Conservation (phyloP, 2,329 filamentous ascomycete species). For the Talaromyces piceae region DNA sequence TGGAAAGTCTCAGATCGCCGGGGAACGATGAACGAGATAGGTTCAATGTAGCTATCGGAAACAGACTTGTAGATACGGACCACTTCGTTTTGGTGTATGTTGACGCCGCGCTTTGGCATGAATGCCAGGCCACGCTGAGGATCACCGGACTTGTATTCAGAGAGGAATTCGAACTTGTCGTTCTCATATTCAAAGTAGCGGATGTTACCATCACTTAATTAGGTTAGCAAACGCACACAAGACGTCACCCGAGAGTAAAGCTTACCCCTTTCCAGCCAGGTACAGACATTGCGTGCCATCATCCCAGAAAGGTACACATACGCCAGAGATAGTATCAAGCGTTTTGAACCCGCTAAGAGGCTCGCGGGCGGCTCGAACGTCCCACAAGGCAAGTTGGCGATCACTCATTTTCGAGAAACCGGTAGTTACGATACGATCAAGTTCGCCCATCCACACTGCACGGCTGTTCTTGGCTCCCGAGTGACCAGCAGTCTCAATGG, state of each 20-base stretch:
- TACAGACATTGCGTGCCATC: conserved; percentile 93
- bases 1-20: conserved; percentile 91
- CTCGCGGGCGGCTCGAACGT: conserved; percentile 68
- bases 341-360: conserved; percentile 86
- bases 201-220: conserved; percentile 86
- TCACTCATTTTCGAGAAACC: conserved; percentile 99
- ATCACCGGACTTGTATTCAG: conserved; percentile 94
- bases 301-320: conserved; percentile 99
- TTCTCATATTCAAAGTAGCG: conserved; percentile 98
- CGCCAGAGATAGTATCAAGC: conserved; percentile 91
- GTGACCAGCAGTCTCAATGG: conserved; percentile 78
- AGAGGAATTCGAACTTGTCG: conserved; percentile 96
- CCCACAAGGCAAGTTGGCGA: conserved; percentile 91
- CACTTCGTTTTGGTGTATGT: conserved; percentile 93
- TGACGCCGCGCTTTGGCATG: conserved; percentile 88
- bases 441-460: conserved; percentile 93
- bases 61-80: conserved; percentile 97
- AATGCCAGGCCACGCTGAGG: conserved; percentile 93
- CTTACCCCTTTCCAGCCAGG: conserved; percentile 91
- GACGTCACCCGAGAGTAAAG: conserved; percentile 9
- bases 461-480: conserved; percentile 95
- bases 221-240: conserved; percentile 11
- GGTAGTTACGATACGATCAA: conserved; percentile 90
- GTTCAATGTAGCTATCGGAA: conserved; percentile 89
- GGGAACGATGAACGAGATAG: conserved; percentile 94